Conservation (phyloP, 441 rosid genomes). For the Euphorbia corollata region DNA sequence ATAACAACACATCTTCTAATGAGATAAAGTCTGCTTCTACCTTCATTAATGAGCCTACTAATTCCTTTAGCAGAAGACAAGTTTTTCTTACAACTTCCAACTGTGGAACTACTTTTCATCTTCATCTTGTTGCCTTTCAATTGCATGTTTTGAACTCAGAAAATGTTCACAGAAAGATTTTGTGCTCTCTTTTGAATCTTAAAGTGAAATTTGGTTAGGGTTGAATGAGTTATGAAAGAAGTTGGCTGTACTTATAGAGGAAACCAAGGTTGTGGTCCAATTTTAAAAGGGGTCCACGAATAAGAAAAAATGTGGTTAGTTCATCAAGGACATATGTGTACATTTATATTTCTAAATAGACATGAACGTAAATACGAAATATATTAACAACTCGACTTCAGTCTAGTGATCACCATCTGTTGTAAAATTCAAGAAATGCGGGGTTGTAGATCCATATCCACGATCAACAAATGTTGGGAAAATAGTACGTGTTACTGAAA, state of each 20-base stretch:
- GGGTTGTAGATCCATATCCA: too few relatives aligned
- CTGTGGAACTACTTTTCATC: conserved; percentile 28
- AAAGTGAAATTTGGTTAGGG: conserved; percentile 4
- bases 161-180: not conserved
- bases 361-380: not conserved
- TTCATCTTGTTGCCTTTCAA: conserved; percentile 17
- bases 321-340: too few relatives aligned
- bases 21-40: conserved; percentile 58
- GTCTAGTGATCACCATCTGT: too few relatives aligned
- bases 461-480: too few relatives aligned
- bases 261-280: conserved; percentile 18
- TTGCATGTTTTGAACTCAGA: not conserved
- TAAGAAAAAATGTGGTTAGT: conserved; percentile 8
- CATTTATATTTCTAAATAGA: not conserved
- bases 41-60: conserved; percentile 44
- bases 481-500: too few relatives aligned
- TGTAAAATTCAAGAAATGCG: too few relatives aligned
- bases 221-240: conserved; percentile 15
- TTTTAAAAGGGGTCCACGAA: conserved; percentile 22
- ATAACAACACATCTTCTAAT: conserved; percentile 55
- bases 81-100: conserved; percentile 33
- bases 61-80: conserved; percentile 30
- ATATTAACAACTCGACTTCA: too few relatives aligned
- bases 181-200: not conserved
- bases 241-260: conserved; percentile 23